These are phyloP conservation scores for Oryza meridionalis DNA, from an alignment of 176 grass and related monocot genomes.

Conservation along the genomic window DNA sequence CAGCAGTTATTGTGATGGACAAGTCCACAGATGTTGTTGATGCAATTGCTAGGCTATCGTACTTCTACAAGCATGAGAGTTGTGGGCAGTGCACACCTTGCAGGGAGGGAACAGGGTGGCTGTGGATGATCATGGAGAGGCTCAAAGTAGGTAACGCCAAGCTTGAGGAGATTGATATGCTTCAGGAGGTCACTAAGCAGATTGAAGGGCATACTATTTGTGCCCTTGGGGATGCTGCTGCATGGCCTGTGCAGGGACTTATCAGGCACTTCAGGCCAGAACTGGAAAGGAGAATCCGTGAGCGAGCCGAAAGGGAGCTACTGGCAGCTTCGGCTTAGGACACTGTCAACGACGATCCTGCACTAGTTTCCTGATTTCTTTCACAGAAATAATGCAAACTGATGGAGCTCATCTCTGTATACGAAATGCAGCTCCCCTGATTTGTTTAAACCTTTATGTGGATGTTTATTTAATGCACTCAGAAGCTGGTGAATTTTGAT, in stretches of 20 bases:
- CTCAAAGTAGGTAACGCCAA: conserved; percentile 90
- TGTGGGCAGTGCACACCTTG: conserved; percentile 96
- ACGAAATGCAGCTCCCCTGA: conserved; percentile 46
- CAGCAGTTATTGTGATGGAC: conserved; percentile 92
- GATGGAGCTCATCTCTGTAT: conserved; percentile 54
- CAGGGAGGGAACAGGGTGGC: conserved; percentile 90
- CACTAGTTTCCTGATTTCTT: conserved; percentile 54
- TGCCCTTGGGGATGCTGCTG: conserved; percentile 85
- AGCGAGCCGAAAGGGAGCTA: conserved; percentile 80
- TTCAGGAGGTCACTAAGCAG: conserved; percentile 94
- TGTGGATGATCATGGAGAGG: conserved; percentile 99
- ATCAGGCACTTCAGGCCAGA: conserved; percentile 97
- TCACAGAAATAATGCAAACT: conserved; percentile 71
- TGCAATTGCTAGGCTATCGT: conserved; percentile 82
- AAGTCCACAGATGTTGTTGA: conserved; percentile 92
- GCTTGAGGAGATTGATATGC: conserved; percentile 94
- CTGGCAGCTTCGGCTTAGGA: conserved; percentile 76
- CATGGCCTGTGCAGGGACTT: conserved; percentile 91
- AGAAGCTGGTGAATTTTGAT: conserved; percentile 41
- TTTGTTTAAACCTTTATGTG: conserved; percentile 46
- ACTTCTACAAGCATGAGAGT: conserved; percentile 97
- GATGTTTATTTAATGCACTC: conserved; percentile 50
- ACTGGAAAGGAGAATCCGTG: conserved; percentile 81
- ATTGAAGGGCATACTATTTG: conserved; percentile 96
- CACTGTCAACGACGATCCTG: not conserved